phyloP scores from a whole-genome alignment of 1,284 basidiomycete genomes.

The Ceraceosorus bombacis region DNA sequence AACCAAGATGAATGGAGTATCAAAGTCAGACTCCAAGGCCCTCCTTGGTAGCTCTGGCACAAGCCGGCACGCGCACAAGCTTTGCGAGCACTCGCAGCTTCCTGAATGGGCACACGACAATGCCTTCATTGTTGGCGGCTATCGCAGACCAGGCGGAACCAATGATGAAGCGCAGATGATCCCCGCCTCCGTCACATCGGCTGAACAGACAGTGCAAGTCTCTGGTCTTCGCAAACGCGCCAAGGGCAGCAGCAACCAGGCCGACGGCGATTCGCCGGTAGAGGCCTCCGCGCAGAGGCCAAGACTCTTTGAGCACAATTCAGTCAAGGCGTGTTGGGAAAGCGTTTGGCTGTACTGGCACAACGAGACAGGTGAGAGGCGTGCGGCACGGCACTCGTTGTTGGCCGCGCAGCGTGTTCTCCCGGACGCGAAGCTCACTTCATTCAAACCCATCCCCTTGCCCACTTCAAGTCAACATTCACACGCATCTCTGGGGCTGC shows the following conservation, averaged over 20 bases:
- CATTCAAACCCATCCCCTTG: neutral
- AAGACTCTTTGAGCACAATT: slow-evolving; percentile 33
- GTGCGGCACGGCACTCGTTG: neutral
- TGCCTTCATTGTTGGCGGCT: slow-evolving; percentile 38
- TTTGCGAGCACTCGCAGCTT: slow-evolving; percentile 10
- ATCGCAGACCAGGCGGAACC: slow-evolving; percentile 41
- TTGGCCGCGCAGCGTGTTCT: too few species aligned
- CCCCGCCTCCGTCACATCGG: neutral
- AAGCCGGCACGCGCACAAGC: slow-evolving; percentile 1
- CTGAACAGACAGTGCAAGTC: neutral
- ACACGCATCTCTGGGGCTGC: slow-evolving; percentile 73
- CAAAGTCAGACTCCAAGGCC: too few species aligned
- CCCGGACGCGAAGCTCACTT: too few species aligned
- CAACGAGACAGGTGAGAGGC: slow-evolving; percentile 39
- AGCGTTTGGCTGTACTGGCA: slow-evolving; percentile 47
- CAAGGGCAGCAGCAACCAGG: neutral
- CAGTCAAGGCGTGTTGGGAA: slow-evolving; percentile 38
- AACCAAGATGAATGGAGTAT: too few species aligned
- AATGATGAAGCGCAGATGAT: slow-evolving; percentile 1
- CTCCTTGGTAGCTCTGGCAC: too few species aligned
- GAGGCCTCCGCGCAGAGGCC: slow-evolving; percentile 8
- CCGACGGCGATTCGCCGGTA: neutral
- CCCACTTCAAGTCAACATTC: slow-evolving; percentile 67
- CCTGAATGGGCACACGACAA: slow-evolving; percentile 32
- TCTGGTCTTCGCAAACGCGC: neutral